phyloP scores from a whole-genome alignment of 768 basidiomycete species.

The Candolleomyces aberdarensis region DNA sequence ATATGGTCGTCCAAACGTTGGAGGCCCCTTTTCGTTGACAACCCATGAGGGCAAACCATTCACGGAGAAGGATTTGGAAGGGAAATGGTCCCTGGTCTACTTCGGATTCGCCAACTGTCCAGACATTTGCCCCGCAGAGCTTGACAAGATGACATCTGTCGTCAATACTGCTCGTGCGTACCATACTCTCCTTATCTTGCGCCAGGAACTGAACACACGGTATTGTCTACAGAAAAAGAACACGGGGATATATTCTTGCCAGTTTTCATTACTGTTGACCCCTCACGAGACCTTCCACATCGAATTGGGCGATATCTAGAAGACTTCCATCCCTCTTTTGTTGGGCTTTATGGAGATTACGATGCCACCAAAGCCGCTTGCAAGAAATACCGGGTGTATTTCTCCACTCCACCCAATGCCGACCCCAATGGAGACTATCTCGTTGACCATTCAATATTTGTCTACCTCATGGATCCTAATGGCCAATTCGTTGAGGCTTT shows the following conservation, averaged over 20 bases:
- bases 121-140: slow-evolving; percentile 96
- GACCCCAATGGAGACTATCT: slow-evolving; percentile 92
- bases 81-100: slow-evolving; percentile 90
- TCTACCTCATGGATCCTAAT: slow-evolving; percentile 96
- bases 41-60: slow-evolving; percentile 67
- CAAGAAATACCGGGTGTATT: slow-evolving; percentile 97
- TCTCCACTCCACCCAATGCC: slow-evolving; percentile 90
- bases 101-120: slow-evolving; percentile 99
- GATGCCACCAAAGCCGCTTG: slow-evolving; percentile 81
- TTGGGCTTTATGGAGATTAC: slow-evolving; percentile 87
- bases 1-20: slow-evolving; percentile 84
- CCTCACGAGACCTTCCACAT: slow-evolving; percentile 74
- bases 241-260: slow-evolving; percentile 77
- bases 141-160: slow-evolving; percentile 89
- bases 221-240: slow-evolving; percentile 50
- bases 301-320: slow-evolving; percentile 62
- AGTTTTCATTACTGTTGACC: slow-evolving; percentile 95
- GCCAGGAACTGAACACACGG: neutral
- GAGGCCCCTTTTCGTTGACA: slow-evolving; percentile 82
- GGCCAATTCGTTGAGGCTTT: slow-evolving; percentile 97
- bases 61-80: slow-evolving; percentile 79
- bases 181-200: neutral
- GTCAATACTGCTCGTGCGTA: slow-evolving; percentile 68
- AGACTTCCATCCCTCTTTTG: slow-evolving; percentile 90
- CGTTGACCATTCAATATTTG: slow-evolving; percentile 95